phyloP scores from a whole-genome alignment of 148 eudicot species.

The Rhododendron mucronatum region DNA sequence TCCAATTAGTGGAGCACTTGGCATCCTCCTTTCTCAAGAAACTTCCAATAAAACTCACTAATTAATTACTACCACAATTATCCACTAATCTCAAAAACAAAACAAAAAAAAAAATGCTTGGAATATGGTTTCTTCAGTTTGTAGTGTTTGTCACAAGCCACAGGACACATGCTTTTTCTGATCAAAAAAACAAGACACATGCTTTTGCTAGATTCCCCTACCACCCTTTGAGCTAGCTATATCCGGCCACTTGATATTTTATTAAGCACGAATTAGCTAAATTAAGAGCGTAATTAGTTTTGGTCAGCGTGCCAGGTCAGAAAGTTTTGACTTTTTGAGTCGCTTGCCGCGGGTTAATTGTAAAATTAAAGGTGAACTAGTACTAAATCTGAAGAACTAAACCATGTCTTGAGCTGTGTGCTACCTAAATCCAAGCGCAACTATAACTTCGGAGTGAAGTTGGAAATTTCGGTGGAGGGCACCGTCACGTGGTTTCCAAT shows the following conservation, averaged over 20 bases:
- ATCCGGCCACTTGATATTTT: neutral
- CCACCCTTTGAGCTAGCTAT: neutral
- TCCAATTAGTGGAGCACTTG: slow-evolving; percentile 6
- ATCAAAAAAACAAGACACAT: neutral
- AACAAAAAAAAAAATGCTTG: neutral
- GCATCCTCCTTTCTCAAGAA: neutral
- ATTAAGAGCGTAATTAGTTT: slow-evolving; percentile 13
- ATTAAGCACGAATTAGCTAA: neutral
- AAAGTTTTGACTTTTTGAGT: slow-evolving; percentile 4
- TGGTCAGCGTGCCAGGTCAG: neutral
- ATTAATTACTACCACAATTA: neutral
- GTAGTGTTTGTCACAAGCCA: neutral
- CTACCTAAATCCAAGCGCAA: neutral
- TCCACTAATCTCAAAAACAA: neutral
- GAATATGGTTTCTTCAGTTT: neutral
- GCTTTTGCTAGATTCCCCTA: slow-evolving; percentile 2
- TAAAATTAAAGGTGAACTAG: neutral
- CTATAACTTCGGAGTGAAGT: neutral
- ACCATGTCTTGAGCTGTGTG: slow-evolving; percentile 28
- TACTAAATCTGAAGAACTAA: neutral
- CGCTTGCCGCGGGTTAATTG: slow-evolving; percentile 14
- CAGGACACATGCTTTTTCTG: neutral
- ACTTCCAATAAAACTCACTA: neutral
- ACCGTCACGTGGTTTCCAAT: neutral
- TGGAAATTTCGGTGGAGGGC: neutral